Percentiles rank a stretch among this genome's conserved stretches.
Evolutionary conservation across 2,329 filamentous ascomycete species (phyloP).

Genomic region (Penicillium freii): DNA sequence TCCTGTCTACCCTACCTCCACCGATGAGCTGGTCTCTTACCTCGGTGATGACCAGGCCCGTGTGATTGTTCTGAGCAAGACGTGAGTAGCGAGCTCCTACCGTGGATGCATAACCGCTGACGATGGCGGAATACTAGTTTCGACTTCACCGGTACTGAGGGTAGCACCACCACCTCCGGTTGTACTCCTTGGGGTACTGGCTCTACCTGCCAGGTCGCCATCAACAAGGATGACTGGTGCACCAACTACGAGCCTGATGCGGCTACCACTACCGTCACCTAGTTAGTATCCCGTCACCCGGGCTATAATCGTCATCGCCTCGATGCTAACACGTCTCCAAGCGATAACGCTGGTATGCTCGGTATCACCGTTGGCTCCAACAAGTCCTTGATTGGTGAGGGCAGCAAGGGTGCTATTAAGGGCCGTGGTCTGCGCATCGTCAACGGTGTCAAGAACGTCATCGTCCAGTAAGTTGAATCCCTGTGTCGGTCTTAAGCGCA

Average conservation of each 20-base stretch:
- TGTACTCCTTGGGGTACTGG: slow-evolving; percentile 9
- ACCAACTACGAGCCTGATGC: slow-evolving; percentile 5
- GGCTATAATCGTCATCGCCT: too few species aligned
- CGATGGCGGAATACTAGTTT: not conserved
- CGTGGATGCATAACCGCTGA: not conserved
- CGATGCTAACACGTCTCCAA: not conserved
- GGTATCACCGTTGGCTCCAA: slow-evolving; percentile 12
- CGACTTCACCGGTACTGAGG: slow-evolving; percentile 10
- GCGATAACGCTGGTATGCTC: slow-evolving; percentile 6
- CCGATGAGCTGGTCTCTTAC: slow-evolving; percentile 9
- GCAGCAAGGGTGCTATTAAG: slow-evolving; percentile 5
- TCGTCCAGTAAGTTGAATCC: slow-evolving; percentile 4
- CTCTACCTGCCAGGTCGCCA: slow-evolving; percentile 7
- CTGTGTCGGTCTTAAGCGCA: not conserved
- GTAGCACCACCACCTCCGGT: not conserved
- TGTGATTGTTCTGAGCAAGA: slow-evolving; percentile 11
- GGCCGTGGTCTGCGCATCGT: slow-evolving; percentile 9
- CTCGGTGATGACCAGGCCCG: slow-evolving; percentile 7
- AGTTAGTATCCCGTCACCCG: not conserved
- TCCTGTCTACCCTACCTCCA: slow-evolving; percentile 6
- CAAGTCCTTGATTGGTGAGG: slow-evolving; percentile 10
- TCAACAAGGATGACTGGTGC: slow-evolving; percentile 12
- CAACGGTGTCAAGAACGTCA: slow-evolving; percentile 8
- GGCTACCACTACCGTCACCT: slow-evolving; percentile 4
- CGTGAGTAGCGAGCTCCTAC: not conserved